These are phyloP conservation scores for Fusarium multiceps DNA, from an alignment of 2,329 filamentous ascomycete genomes.

Conservation along the genomic window DNA sequence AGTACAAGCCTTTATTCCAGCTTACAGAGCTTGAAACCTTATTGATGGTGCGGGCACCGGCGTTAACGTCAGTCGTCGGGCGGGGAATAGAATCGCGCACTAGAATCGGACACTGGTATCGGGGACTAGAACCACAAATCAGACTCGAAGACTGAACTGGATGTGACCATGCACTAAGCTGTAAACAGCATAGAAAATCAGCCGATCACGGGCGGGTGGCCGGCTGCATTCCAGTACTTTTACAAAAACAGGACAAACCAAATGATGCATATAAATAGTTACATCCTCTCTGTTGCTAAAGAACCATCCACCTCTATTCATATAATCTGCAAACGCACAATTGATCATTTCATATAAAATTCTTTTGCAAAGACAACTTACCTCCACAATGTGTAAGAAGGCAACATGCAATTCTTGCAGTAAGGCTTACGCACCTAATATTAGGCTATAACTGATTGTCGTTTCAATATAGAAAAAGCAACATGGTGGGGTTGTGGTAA, in stretches of 20 bases:
- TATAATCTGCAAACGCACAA: not conserved
- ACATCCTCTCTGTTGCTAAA: no score
- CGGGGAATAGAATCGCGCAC: not conserved
- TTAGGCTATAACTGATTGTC: not conserved
- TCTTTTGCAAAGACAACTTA: not conserved
- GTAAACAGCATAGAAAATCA: no score
- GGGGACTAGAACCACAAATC: not conserved
- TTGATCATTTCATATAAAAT: not conserved
- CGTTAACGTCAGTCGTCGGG: no score
- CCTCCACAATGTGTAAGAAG: not conserved
- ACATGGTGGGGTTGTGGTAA: not conserved
- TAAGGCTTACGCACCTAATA: not conserved
- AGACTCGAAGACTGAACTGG: not conserved
- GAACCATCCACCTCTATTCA: not conserved
- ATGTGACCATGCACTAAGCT: no score
- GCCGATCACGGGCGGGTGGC: no score
- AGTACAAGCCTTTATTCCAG: not conserved
- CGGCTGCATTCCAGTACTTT: no score
- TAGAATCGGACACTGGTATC: not conserved
- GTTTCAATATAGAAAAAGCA: not conserved
- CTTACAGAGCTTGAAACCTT: not conserved
- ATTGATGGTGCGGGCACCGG: not conserved
- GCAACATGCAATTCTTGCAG: not conserved
- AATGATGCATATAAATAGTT: no score
- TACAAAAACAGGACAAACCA: no score